Conservation (phyloP, 208 protist species). For the Leishmania gerbilli region DNA sequence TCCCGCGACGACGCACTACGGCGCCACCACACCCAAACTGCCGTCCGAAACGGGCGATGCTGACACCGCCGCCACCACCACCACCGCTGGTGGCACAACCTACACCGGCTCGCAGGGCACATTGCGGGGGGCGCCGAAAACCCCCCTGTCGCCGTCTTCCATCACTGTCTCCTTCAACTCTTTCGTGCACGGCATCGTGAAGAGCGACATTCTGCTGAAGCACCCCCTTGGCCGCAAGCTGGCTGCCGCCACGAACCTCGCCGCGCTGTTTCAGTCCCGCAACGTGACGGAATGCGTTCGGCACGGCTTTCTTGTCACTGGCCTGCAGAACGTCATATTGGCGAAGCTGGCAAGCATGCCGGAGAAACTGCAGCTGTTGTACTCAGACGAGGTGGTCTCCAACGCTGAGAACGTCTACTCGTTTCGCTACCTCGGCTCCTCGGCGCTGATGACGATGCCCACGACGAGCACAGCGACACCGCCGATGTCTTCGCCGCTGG, state of each 20-base stretch:
- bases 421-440: conserved; percentile 77
- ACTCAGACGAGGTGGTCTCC: conserved; percentile 66
- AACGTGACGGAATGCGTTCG: conserved; percentile 82
- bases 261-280: conserved; percentile 68
- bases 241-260: conserved; percentile 79
- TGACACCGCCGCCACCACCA: neutral
- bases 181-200: conserved; percentile 80
- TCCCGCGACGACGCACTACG: neutral
- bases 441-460: conserved; percentile 38
- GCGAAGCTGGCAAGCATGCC: conserved; percentile 60
- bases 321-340: conserved; percentile 61
- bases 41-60: neutral
- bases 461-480: conserved; percentile 48
- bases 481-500: conserved; percentile 28
- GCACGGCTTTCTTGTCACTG: conserved; percentile 81
- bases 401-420: conserved; percentile 82
- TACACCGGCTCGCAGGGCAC: neutral
- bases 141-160: conserved; percentile 11
- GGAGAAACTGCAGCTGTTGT: conserved; percentile 68
- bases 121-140: conserved; percentile 3
- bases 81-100: neutral
- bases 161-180: conserved; percentile 81
- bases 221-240: conserved; percentile 84
- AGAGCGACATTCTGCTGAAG: conserved; percentile 79
- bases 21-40: neutral